Conservation (phyloP, 768 basidiomycete species). For the Leccinum rimulosum region DNA sequence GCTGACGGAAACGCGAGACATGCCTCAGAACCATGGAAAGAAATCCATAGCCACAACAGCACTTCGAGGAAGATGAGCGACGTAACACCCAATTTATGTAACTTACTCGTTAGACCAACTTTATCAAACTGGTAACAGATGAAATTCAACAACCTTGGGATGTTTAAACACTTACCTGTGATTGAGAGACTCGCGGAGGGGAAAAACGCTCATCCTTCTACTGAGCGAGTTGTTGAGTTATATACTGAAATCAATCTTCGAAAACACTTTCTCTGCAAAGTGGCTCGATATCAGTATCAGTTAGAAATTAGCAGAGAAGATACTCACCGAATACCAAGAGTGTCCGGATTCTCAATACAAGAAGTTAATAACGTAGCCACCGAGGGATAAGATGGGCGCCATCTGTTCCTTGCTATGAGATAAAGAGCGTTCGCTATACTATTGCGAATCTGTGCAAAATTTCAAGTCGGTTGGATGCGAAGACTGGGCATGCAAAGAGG, state of each 20-base stretch:
- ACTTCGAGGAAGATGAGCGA: conserved; percentile 43
- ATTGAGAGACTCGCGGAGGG: conserved; percentile 84
- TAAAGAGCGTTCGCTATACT: conserved; percentile 68
- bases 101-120: conserved; percentile 75
- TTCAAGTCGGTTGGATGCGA: neutral
- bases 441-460: conserved; percentile 53
- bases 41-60: conserved; percentile 76
- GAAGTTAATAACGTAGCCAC: conserved; percentile 52
- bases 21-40: conserved; percentile 72
- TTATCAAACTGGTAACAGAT: conserved; percentile 68
- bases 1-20: conserved; percentile 75
- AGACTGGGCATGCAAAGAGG: neutral
- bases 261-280: conserved; percentile 51
- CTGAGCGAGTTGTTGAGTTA: conserved; percentile 55
- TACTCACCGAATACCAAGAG: conserved; percentile 57
- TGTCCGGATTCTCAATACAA: conserved; percentile 51
- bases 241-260: conserved; percentile 51
- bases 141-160: neutral
- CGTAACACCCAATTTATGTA: neutral
- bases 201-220: conserved; percentile 79
- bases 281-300: conserved; percentile 1
- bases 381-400: conserved; percentile 66
- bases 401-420: conserved; percentile 54
- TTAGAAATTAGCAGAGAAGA: neutral
- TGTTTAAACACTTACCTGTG: conserved; percentile 45